Evolutionary conservation across 2,329 filamentous ascomycete genomes (phyloP).

Genomic region (Leptographium wingfieldii): DNA sequence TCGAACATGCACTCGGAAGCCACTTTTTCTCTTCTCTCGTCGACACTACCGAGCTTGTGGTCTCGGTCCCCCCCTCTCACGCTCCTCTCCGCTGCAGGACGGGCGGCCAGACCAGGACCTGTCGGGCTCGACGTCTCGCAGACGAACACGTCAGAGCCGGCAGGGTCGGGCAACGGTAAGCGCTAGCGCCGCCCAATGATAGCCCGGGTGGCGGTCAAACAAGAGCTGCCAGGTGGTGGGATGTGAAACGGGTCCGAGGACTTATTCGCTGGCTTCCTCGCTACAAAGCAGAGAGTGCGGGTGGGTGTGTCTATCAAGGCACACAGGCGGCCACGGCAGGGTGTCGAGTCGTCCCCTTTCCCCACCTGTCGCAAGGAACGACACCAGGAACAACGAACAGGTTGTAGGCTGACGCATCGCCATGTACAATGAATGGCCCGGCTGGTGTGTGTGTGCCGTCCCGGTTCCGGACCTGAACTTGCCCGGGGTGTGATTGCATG

Average conservation of each 20-base stretch:
- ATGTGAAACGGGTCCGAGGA: neutral
- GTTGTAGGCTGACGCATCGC: neutral
- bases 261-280: neutral
- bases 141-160: constrained; percentile 6
- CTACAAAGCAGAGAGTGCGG: neutral
- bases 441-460: neutral
- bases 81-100: no score
- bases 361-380: neutral
- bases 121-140: constrained; percentile 4
- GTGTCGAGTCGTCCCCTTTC: neutral
- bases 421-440: neutral
- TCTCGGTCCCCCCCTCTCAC: neutral
- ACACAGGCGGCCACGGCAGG: neutral
- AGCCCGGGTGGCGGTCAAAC: neutral
- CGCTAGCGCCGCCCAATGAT: neutral
- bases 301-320: neutral
- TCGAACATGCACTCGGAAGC: neutral
- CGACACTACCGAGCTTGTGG: neutral
- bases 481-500: neutral
- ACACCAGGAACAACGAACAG: neutral
- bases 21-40: neutral
- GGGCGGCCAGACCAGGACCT: neutral
- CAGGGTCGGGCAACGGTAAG: neutral
- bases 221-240: neutral
- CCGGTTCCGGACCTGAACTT: neutral